Evolutionary conservation across 495 filamentous ascomycete species (phyloP).

Genomic region (Sporormia fimetaria): DNA sequence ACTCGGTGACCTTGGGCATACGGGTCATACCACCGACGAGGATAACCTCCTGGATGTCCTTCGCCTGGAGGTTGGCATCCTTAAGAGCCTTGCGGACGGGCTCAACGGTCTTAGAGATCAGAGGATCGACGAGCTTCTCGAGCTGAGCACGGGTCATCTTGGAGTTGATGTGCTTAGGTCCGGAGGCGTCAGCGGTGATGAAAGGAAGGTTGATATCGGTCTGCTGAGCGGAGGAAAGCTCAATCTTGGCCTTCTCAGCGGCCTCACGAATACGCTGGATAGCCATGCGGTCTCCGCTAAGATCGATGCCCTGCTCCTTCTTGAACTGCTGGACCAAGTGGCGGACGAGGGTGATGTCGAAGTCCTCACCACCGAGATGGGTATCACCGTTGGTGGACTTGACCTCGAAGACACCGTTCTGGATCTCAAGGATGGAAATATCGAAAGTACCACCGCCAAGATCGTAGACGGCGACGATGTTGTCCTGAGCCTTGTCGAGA

Average conservation of each 20-base stretch:
- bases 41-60: conserved; percentile 97
- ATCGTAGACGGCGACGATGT: conserved; percentile 92
- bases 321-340: conserved; percentile 93
- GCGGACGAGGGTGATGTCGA: conserved; percentile 92
- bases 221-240: conserved; percentile 90
- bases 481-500: conserved; percentile 84
- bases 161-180: conserved; percentile 93
- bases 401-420: conserved; percentile 96
- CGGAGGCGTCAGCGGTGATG: conserved; percentile 90
- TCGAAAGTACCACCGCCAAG: conserved; percentile 97
- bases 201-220: conserved; percentile 98
- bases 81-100: conserved; percentile 96
- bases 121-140: conserved; percentile 81
- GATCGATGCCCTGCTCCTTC: conserved; percentile 85
- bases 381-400: conserved; percentile 99
- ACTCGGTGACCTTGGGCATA: conserved; percentile 98
- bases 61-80: conserved; percentile 86
- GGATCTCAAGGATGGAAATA: conserved; percentile 95
- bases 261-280: conserved; percentile 99
- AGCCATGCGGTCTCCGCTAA: conserved; percentile 91
- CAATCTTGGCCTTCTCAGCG: conserved; percentile 99
- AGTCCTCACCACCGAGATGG: conserved; percentile 95
- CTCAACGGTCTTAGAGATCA: conserved; percentile 77
- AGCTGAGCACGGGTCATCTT: conserved; percentile 91
- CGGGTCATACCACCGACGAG: conserved; percentile 99